These are phyloP conservation scores for Paramecium pentaurelia DNA, from an alignment of 73 alveolate genomes.

Conservation along the genomic window DNA sequence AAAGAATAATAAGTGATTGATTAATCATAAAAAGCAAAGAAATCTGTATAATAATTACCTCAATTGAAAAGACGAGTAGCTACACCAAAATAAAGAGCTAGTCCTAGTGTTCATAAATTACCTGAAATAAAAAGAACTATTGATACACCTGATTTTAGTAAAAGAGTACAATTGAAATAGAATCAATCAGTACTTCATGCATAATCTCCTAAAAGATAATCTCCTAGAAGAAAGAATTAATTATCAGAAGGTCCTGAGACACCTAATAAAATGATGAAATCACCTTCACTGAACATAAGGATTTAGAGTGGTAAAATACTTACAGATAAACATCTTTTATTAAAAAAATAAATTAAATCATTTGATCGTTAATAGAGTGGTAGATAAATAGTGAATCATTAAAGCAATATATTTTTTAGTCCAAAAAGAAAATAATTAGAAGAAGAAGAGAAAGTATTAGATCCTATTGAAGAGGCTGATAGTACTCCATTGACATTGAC, in stretches of 20 bases:
- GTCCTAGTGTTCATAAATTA: conserved; percentile 29
- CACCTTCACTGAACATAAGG: conserved; percentile 13
- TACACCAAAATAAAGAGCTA: conserved; percentile 25
- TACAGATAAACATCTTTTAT: neutral
- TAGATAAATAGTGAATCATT: neutral
- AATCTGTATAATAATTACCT: neutral
- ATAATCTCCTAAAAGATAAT: neutral
- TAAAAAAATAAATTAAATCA: neutral
- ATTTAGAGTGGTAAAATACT: neutral
- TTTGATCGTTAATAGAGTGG: conserved; percentile 21
- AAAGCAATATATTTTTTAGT: conserved; percentile 7
- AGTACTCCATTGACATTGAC: conserved; percentile 34
- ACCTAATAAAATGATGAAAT: neutral
- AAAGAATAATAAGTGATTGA: neutral
- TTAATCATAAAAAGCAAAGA: neutral
- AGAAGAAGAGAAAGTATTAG: neutral
- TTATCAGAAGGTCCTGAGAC: conserved; percentile 14
- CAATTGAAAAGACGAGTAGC: neutral
- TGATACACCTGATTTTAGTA: conserved; percentile 30
- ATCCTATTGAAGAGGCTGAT: conserved; percentile 30
- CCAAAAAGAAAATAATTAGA: neutral
- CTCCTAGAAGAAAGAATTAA: neutral
- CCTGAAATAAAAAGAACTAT: neutral
- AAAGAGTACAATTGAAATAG: neutral
- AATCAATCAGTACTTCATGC: neutral